A percentile compares a stretch with the other conserved stretches of the same genome.
Evolutionary conservation across 2,329 filamentous ascomycete genomes (phyloP).

Genomic region (Rugonectria rugulosa): DNA sequence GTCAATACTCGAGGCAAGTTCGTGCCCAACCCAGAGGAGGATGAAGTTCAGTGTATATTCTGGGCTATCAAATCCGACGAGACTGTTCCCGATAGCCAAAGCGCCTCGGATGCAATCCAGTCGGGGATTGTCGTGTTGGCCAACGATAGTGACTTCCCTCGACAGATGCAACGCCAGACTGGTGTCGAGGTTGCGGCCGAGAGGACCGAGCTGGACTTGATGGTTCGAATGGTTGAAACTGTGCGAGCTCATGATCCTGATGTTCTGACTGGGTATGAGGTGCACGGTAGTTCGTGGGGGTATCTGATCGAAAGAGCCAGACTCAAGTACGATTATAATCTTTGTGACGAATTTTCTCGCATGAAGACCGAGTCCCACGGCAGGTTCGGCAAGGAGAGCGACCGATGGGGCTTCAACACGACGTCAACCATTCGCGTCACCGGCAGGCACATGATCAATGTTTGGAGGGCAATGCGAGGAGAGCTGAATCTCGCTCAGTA

Average conservation of each 20-base stretch:
- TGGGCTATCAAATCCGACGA: conserved; percentile 88
- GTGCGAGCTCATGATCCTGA: conserved; percentile 88
- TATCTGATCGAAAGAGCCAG: conserved; percentile 91
- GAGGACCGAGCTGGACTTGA: conserved; percentile 80
- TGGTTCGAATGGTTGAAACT: conserved; percentile 86
- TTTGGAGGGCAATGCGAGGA: conserved; percentile 95
- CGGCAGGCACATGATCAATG: conserved; percentile 94
- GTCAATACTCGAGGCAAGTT: conserved; percentile 84
- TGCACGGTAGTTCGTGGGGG: conserved; percentile 93
- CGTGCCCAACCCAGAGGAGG: conserved; percentile 87
- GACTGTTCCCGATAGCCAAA: conserved; percentile 56
- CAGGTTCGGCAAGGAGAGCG: conserved; percentile 83
- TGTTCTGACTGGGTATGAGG: conserved; percentile 92
- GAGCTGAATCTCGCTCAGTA: conserved; percentile 93
- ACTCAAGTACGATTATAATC: conserved; percentile 85
- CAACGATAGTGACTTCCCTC: conserved; percentile 63
- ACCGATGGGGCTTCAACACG: conserved; percentile 93
- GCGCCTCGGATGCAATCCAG: conserved; percentile 58
- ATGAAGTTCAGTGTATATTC: conserved; percentile 87
- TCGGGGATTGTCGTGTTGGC: conserved; percentile 79
- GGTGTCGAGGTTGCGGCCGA: conserved; percentile 75
- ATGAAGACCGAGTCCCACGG: conserved; percentile 86
- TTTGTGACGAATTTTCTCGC: conserved; percentile 90
- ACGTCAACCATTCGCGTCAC: conserved; percentile 93
- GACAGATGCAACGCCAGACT: conserved; percentile 68